phyloP scores from a whole-genome alignment of 805 yeast species.

The Candida orba region DNA sequence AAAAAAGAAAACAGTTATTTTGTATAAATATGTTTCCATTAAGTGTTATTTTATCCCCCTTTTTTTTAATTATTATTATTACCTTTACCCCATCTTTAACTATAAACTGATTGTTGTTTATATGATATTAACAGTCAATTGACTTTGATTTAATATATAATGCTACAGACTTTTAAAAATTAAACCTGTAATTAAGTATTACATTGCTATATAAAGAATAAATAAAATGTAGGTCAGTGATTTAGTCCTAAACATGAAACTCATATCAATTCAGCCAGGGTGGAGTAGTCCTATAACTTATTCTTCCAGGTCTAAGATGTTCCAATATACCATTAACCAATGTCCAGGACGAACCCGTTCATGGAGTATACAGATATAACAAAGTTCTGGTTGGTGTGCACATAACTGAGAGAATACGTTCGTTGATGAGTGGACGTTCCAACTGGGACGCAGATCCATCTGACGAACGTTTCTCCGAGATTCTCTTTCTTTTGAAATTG shows the following conservation, averaged over 20 bases:
- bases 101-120: no score
- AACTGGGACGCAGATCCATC: background rate
- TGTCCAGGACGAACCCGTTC: conserved; percentile 26
- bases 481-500: no score
- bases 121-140: no score
- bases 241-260: conserved; percentile 21
- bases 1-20: background rate
- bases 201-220: background rate
- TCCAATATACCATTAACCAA: conserved; percentile 22
- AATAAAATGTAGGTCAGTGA: conserved; percentile 22
- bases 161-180: no score
- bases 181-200: background rate
- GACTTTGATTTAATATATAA: no score
- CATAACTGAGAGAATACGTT: background rate
- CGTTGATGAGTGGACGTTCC: no score
- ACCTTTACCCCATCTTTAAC: background rate
- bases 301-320: conserved; percentile 26
- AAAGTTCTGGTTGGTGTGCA: conserved; percentile 10
- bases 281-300: conserved; percentile 24
- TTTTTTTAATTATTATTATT: background rate
- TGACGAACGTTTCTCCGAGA: background rate
- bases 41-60: background rate
- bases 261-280: conserved; percentile 22
- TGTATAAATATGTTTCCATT: background rate
- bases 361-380: conserved; percentile 25